Conservation (phyloP, 2,329 filamentous ascomycete genomes). For the Stemphylium vesicarium region DNA sequence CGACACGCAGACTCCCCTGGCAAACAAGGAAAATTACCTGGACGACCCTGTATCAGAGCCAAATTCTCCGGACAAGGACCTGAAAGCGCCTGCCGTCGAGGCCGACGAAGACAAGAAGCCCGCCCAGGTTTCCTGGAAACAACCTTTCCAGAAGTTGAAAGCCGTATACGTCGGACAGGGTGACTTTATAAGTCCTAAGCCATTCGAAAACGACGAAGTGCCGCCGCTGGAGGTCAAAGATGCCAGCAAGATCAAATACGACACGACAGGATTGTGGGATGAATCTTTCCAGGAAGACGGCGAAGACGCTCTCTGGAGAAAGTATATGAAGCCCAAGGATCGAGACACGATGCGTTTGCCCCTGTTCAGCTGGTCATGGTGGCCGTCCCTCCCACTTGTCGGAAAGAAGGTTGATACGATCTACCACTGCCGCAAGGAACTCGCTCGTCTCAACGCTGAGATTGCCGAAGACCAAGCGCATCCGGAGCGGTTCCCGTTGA, state of each 20-base stretch:
- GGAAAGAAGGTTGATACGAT: conserved; percentile 95
- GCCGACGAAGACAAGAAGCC: conserved; percentile 24
- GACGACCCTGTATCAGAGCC: conserved; percentile 30
- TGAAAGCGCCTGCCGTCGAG: conserved; percentile 25
- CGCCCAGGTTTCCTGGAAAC: conserved; percentile 20
- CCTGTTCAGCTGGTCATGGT: conserved; percentile 62
- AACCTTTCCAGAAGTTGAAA: conserved; percentile 33
- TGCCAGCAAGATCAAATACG: conserved; percentile 38
- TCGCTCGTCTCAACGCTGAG: conserved; percentile 87
- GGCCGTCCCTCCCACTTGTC: conserved; percentile 77
- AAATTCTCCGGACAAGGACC: conserved; percentile 29
- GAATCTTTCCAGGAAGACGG: conserved; percentile 40
- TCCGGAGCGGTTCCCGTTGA: conserved; percentile 83
- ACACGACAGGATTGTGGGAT: conserved; percentile 39
- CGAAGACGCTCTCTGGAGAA: conserved; percentile 71
- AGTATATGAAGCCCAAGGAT: conserved; percentile 80
- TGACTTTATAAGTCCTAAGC: conserved; percentile 54
- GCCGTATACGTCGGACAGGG: conserved; percentile 26
- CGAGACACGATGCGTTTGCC: conserved; percentile 84
- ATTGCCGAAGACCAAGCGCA: conserved; percentile 89
- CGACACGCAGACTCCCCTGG: conserved; percentile 42
- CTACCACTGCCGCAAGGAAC: conserved; percentile 83
- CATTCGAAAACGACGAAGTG: conserved; percentile 47
- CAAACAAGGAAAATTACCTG: conserved; percentile 33
- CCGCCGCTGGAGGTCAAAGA: conserved; percentile 40